Evolutionary conservation across 768 basidiomycete species (phyloP).

Genomic region (Stropharia rugosoannulata): DNA sequence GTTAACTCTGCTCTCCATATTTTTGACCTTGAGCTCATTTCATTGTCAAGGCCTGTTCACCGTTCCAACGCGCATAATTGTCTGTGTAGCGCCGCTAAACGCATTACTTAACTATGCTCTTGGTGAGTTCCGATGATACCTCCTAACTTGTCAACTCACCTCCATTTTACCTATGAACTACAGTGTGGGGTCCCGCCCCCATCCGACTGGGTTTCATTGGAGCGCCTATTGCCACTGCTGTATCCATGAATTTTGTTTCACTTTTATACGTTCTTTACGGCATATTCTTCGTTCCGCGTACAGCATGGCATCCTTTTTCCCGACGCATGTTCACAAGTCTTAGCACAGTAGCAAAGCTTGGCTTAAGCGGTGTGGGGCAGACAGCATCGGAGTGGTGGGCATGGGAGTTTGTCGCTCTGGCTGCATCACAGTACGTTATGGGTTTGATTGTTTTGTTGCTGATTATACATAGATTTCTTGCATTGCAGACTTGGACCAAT

Average conservation of each 20-base stretch:
- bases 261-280: constrained; percentile 59
- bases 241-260: constrained; percentile 80
- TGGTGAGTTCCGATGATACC: constrained; percentile 39
- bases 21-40: too few relatives aligned
- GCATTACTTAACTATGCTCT: constrained; percentile 75
- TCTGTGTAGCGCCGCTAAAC: constrained; percentile 82
- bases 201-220: constrained; percentile 80
- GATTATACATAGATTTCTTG: too few relatives aligned
- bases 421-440: constrained; percentile 36
- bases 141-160: neutral
- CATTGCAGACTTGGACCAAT: constrained; percentile 65
- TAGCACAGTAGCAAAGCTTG: constrained; percentile 66
- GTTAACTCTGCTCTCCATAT: too few relatives aligned
- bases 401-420: constrained; percentile 77
- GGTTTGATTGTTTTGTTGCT: neutral
- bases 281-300: constrained; percentile 53
- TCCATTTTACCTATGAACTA: constrained; percentile 31
- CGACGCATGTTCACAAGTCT: constrained; percentile 62
- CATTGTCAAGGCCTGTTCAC: constrained; percentile 55
- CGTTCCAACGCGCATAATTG: constrained; percentile 76
- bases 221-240: constrained; percentile 82
- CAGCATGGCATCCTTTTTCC: constrained; percentile 79
- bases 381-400: constrained; percentile 92
- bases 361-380: constrained; percentile 79
- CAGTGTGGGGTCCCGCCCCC: constrained; percentile 58